phyloP scores from a whole-genome alignment of 306 rosid genomes.

The Lotus japonicus region DNA sequence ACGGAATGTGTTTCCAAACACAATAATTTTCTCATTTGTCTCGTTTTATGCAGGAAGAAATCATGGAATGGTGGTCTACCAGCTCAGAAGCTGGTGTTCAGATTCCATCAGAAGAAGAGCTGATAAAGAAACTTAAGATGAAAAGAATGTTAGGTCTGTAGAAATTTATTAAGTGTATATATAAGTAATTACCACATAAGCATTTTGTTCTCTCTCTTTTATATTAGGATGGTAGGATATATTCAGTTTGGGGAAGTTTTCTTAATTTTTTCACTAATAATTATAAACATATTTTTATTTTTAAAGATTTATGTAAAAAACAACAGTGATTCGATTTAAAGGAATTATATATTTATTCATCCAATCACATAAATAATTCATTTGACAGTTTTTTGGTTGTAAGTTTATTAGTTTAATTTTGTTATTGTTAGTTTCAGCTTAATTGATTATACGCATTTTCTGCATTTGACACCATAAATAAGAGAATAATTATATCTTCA shows the following conservation, averaged over 20 bases:
- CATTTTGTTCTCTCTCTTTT: neutral
- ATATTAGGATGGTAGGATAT: neutral
- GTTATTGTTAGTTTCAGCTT: no score
- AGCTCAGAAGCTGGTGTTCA: conserved; percentile 35
- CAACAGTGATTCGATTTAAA: neutral
- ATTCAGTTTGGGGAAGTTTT: neutral
- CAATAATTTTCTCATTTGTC: neutral
- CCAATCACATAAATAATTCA: neutral
- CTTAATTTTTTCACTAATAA: neutral
- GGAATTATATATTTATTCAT: neutral
- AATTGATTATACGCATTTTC: no score
- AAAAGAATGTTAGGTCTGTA: conserved; percentile 58
- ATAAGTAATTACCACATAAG: neutral
- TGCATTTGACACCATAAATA: no score
- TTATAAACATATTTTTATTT: neutral
- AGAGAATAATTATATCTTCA: no score
- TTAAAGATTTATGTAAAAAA: conserved; percentile 2
- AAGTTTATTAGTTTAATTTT: no score
- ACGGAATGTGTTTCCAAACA: no score
- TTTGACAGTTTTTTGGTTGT: no score
- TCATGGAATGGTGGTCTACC: conserved; percentile 78
- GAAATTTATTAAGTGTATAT: neutral
- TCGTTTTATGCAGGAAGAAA: conserved; percentile 65
- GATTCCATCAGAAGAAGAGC: conserved; percentile 53
- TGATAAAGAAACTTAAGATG: conserved; percentile 41